Percentiles rank a stretch among this genome's conserved stretches.
These are phyloP conservation scores for Cydonia oblonga DNA, from an alignment of 331 rosid species.

Conservation along the genomic window DNA sequence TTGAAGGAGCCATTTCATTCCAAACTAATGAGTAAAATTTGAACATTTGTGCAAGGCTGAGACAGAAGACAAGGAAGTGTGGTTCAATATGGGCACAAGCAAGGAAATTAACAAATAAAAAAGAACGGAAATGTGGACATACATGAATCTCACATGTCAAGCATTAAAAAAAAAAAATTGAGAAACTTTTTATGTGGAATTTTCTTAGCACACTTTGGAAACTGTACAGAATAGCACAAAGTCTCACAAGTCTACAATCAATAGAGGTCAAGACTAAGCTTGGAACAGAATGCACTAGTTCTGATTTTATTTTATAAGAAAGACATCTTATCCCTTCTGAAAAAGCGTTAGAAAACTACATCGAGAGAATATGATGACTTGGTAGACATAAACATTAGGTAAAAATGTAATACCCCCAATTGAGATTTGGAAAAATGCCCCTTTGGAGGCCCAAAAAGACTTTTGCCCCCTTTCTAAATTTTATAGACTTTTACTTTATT, in stretches of 20 bases:
- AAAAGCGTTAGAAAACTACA: background rate
- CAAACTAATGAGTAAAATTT: conserved; percentile 59
- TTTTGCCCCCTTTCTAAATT: no score
- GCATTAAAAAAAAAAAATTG: background rate
- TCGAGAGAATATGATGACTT: background rate
- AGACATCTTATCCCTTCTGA: background rate
- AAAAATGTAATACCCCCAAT: background rate
- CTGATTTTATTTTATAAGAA: background rate
- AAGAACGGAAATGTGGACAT: background rate
- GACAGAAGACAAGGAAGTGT: conserved; percentile 15
- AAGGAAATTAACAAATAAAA: background rate
- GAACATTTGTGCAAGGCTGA: conserved; percentile 72
- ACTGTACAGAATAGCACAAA: background rate
- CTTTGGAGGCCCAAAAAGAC: no score
- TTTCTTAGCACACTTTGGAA: background rate
- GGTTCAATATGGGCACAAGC: background rate
- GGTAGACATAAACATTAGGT: background rate
- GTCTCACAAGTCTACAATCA: background rate
- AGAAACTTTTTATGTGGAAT: background rate
- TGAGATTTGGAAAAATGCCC: no score
- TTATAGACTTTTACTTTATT: no score
- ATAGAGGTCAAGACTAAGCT: background rate
- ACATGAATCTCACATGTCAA: background rate
- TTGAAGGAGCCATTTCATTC: conserved; percentile 62
- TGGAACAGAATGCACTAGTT: background rate